Conservation (phyloP, 2,329 filamentous ascomycete species). For the Alternaria gaisen region DNA sequence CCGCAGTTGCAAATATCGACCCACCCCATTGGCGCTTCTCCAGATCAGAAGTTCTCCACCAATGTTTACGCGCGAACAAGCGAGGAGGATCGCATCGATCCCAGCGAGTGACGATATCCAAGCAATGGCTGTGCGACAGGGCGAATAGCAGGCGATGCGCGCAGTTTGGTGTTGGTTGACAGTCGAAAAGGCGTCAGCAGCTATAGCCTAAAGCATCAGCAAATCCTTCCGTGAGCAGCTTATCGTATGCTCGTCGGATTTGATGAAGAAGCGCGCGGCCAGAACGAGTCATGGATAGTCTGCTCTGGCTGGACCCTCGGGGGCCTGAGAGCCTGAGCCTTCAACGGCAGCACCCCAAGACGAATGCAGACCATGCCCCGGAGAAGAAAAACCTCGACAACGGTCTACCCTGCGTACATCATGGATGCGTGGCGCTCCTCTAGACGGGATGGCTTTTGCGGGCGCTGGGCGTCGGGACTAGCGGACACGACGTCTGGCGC, state of each 20-base stretch:
- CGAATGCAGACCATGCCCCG: conserved; percentile 18
- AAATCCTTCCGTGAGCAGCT: conserved; percentile 10
- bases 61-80: conserved; percentile 25
- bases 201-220: not conserved
- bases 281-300: conserved; percentile 19
- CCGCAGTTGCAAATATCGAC: conserved; percentile 1
- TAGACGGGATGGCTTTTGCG: conserved; percentile 47
- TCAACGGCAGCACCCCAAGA: conserved; percentile 25
- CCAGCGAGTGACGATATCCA: conserved; percentile 17
- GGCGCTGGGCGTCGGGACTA: conserved; percentile 45
- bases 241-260: conserved; percentile 11
- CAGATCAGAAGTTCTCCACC: conserved; percentile 23
- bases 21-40: conserved; percentile 33
- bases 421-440: conserved; percentile 39
- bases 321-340: conserved; percentile 10
- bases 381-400: conserved; percentile 21
- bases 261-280: conserved; percentile 30
- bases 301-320: conserved; percentile 13
- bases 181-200: conserved; percentile 13
- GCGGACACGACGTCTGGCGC: conserved; percentile 41
- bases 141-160: conserved; percentile 15
- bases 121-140: conserved; percentile 9
- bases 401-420: conserved; percentile 39
- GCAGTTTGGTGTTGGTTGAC: conserved; percentile 14
- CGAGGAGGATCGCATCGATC: conserved; percentile 20